Evolutionary conservation across 2,329 filamentous ascomycete species (phyloP), one percentile per base, ranked within the genome.

Genomic region (Colletotrichum lentis): DNA sequence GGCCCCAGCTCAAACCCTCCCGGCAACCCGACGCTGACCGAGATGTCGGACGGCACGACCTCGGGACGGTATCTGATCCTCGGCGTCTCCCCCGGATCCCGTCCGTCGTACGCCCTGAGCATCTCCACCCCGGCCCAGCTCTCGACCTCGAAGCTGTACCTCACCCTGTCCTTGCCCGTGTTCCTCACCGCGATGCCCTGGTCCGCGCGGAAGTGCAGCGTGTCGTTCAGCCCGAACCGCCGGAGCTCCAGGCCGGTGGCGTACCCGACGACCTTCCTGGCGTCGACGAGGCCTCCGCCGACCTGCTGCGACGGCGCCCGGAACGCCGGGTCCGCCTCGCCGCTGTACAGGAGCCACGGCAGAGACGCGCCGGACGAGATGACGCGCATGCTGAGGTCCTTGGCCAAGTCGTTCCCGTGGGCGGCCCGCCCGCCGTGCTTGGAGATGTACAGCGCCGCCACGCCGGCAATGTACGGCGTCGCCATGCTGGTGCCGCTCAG

Each of bases 401-500:
- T 76, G 27, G 76, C 77, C 18, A 79, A 75, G 0, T 72, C 73
- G 46, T 73, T 72, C 5, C 77, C 77, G 35, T 79, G 74, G 1
- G 71, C 65, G 2, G 60, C 61, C n/a, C 76, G 74, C 6, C 78
- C 77, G 14, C 78, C 78, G 54, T 75, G 68, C 27, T 72, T 70
- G 10, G 75, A 72, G 58, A 80, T 74, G 55, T 77, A 80, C 31
- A 80, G 71, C 35, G 78, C 78, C 8, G 78, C 77, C 41, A 80
- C 75, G 24, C 81, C 82, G 18, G 82, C 82, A 14, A 83, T 75
- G 62, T 82, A 82, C 3, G 82, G 82, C 41, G 78, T 79, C 7
- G 82, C 80, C 83, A 85, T 85, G 2, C 81, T 83, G 1, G 83
- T 85, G 39, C 83, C 83, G 56, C 77, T 81, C 31, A 81, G 74